Evolutionary conservation across 2,329 filamentous ascomycete genomes (phyloP), one percentile per base, ranked within the genome.

Genomic region (Pyrenochaeta sp.): DNA sequence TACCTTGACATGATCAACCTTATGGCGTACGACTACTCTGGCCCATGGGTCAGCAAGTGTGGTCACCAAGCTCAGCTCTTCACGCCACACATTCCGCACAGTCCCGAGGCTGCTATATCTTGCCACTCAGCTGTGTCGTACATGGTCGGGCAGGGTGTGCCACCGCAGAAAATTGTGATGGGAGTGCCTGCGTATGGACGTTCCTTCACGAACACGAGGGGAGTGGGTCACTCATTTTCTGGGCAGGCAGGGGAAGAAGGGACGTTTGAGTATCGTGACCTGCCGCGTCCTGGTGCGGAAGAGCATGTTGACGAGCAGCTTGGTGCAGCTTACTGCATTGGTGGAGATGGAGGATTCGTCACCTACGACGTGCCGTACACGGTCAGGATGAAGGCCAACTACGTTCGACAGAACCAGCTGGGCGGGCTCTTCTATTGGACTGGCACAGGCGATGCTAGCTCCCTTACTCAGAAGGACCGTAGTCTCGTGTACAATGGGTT

Each of bases 391-490:
- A 95, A 95, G 77, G 91, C 89, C 1, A 78, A 81, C 6, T 94
- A 88, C 72, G 90, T 87, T 73, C 88, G 86, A 66, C 84, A 89
- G 64, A 87, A 88, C 64, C 83, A 84, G 23, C 78, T 95, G 15
- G 90, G 87, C 23, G 91, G 91, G 0, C 76, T 95, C 7, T 94
- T 92, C 73, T 95, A 93, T 75, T 93, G 89, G 89, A 87, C 89
- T 47, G 89, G 87, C n/a, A 88, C 89, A 12, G 86, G 85, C 2
- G 91, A 95, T 77, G 83, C 84, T 7, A 72, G 76, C 35, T 70
- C 67, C 12, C 64, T 72, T 40, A 83, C 63, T 5, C 62, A 73
- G n/a, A 73, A 75, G 49, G 68, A 75, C 35, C 77, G 82, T 60
- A 89, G 87, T 67, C 67, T 90, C 55, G 83, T 89, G 20, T 81